These are phyloP conservation scores for Blastocystis sp. DNA, from an alignment of 352 stramenopile species.

Conservation along the genomic window DNA sequence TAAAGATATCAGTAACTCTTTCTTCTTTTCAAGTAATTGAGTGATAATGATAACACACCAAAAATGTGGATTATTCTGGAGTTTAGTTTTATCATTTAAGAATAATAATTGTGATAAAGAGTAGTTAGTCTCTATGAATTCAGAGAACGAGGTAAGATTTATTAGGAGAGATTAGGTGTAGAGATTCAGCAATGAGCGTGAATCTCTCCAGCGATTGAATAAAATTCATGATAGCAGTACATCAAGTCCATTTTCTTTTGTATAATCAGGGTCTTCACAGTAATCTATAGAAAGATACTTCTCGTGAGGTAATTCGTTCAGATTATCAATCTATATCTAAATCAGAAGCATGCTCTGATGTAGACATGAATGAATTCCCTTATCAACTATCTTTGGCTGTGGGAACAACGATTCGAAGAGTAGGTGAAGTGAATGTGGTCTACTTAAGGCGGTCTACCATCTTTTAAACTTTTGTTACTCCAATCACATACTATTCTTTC, in stretches of 20 bases:
- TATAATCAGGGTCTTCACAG: background rate
- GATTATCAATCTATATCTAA: background rate
- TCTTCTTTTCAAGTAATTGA: background rate
- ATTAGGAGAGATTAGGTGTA: background rate
- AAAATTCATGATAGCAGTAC: background rate
- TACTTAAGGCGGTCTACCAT: constrained; percentile 25
- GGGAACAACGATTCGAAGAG: constrained; percentile 41
- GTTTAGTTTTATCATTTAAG: no score
- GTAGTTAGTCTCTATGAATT: background rate
- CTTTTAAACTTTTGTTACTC: constrained; percentile 46
- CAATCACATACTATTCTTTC: background rate
- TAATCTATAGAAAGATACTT: background rate
- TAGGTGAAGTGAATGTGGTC: background rate
- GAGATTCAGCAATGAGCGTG: background rate
- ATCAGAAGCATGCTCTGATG: background rate
- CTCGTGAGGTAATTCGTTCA: background rate
- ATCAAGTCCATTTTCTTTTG: background rate
- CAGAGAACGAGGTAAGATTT: background rate
- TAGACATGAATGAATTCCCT: background rate
- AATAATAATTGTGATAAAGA: no score
- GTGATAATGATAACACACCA: background rate
- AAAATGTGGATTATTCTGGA: background rate
- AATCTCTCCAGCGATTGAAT: background rate
- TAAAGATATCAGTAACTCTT: no score
- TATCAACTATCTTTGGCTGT: background rate